Evolutionary conservation across 2,329 filamentous ascomycete species (phyloP), one percentile per base, ranked within the genome.

Genomic region (Monilinia fructicola): DNA sequence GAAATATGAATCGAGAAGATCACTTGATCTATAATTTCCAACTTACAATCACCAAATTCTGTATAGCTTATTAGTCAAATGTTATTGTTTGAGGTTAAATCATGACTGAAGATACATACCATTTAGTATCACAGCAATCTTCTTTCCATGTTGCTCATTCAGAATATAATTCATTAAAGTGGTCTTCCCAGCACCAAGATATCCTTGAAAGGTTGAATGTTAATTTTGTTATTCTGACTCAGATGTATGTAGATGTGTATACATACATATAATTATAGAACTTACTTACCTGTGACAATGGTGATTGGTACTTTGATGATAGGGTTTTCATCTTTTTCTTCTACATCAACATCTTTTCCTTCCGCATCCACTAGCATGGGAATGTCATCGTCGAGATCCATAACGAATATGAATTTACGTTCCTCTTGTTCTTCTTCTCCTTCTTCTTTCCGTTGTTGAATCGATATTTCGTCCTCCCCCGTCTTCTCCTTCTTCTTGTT

Each of bases 41-140:
- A 78, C 86, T 81, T 80, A 92, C 90, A 92, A 74, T 93, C 89
- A 67, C 91, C 91, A 77, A 93, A 93, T 79, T 93, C 91, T 92
- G 71, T 31, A 52, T 23, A 46, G 28, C 53, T 42, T 12, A 38
- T 71, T 66, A 73, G 69, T 53, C 21, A 70, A 65, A 38, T 61
- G 16, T 44, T 18, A 23, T 54, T 4, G 53, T 23, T 18, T 35
- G 38, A 23, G 26, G 28, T 21, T 21, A 28, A 63, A 21, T 14
- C 28, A 35, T 31, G n/a, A 44, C 38, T 76, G 74, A 79, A 68
- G 74, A 54, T 69, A 81, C 92, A 54, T 69, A 81, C 92, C 93
- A 78, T 99, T 99, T 81, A 99, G 86, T 67, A 99, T 98, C 18
- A 99, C 95, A 14, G 95, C 95, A 77, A 99, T 95, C 75, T 93